Evolutionary conservation across 2,329 filamentous ascomycete species (phyloP).

Genomic region (Exophiala phaeomuriformis): DNA sequence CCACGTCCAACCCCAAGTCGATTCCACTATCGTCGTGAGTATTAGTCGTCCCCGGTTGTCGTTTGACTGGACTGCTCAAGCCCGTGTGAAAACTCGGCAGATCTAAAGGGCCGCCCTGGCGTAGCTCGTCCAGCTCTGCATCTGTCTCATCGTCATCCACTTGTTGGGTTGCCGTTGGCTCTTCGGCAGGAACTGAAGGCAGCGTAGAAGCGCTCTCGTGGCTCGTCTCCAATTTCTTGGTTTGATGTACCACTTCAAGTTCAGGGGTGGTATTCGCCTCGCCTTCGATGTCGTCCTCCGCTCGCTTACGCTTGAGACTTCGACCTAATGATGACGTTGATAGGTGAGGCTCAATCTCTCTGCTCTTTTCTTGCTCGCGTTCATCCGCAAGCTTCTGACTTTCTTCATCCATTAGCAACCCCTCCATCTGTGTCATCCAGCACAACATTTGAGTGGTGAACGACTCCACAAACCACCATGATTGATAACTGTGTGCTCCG

Average conservation of each 20-base stretch:
- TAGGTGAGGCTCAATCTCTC: constrained; percentile 10
- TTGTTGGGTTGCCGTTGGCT: constrained; percentile 4
- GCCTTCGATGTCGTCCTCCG: constrained; percentile 12
- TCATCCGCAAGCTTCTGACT: constrained; percentile 22
- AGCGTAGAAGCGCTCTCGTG: constrained; percentile 9
- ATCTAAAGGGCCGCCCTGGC: constrained; percentile 25
- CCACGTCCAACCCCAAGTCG: constrained; percentile 23
- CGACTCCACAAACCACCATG: constrained; percentile 37
- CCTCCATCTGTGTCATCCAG: constrained; percentile 28
- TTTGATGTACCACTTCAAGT: constrained; percentile 3
- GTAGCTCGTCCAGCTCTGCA: constrained; percentile 25
- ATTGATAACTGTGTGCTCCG: constrained; percentile 42
- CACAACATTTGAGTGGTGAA: constrained; percentile 26
- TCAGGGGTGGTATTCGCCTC: constrained; percentile 1
- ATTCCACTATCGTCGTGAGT: constrained; percentile 26
- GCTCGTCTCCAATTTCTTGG: constrained; percentile 8
- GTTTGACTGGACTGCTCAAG: constrained; percentile 23
- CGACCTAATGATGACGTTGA: neutral
- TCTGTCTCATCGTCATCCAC: constrained; percentile 22
- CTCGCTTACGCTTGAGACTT: constrained; percentile 19
- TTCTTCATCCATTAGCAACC: constrained; percentile 22
- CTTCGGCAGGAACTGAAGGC: constrained; percentile 2
- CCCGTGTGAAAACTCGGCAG: constrained; percentile 26
- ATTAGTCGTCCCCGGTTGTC: constrained; percentile 2
- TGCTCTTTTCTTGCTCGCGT: constrained; percentile 23